Base-by-base conservation (phyloP, 2,329 filamentous ascomycete genomes). In the Fusarium nisikadoi region DNA sequence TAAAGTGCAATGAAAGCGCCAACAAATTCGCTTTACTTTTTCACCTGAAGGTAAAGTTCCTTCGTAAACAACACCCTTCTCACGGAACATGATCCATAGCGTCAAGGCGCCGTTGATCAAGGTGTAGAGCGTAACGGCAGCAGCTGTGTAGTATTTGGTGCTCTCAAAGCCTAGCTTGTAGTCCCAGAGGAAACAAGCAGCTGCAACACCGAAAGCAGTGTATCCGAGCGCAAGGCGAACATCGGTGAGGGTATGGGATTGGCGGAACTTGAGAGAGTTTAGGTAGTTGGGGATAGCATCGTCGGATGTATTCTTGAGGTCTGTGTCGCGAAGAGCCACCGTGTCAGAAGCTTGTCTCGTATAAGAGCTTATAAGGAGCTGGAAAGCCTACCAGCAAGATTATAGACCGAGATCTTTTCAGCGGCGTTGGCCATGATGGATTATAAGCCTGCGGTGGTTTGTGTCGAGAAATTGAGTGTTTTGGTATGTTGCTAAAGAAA, bases 281-380 rank as follows among this genome's bases (percentile, higher is more conserved):
- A 99, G 91, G 85, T 98, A 98, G 84, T 96, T 94, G 65, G 93
- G 91, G 67, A 99, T 91, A 63, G 95, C 94, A 84, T 99, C 96
- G 84, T 99, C 96, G 74, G 93, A 94, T 42, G 95, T 97, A 85
- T 96, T 97, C 84, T 98, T 98, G 72, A 99, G 92, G 81, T 98
- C 96, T 97, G 62, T 49, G 56, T 63, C 47, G 66, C 50, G 45
- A 71, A 59, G 70, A 74, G 76, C 74, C 76, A 77, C 70, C 53
- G 76, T 77, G 76, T 77, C 68, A 77, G 74, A 68, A 74, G 65
- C 36, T n/a, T 10, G 41, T 36, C 43, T 45, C 25, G 35, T 65
- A 55, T 50, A 55, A 52, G 38, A 41, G 54, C 43, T 41, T 54
- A 36, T 25, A 35, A 36, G 41, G 33, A 49, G 38, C 38, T 35